Evolutionary conservation across 164 flowering plant genomes (phyloP).

Genomic region (Berberis vulgaris): DNA sequence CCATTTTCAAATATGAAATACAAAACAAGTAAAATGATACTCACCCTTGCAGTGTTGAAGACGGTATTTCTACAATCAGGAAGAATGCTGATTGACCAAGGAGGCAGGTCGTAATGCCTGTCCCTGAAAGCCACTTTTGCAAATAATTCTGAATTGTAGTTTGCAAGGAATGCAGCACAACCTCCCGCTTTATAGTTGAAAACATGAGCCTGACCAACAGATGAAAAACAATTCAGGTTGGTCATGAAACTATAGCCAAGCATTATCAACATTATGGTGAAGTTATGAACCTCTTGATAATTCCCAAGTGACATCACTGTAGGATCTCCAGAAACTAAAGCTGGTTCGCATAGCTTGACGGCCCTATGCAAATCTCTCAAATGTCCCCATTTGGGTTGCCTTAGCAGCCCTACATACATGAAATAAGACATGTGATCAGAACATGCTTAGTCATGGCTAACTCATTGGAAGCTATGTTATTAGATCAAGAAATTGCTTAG

Average conservation of each 20-base stretch:
- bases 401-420: conserved; percentile 42
- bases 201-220: conserved; percentile 49
- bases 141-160: conserved; percentile 37
- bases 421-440: background rate
- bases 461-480: background rate
- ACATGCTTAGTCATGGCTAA: background rate
- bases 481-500: too few relatives aligned
- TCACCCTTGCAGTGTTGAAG: conserved; percentile 86
- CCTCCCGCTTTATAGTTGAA: conserved; percentile 40
- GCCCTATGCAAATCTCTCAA: conserved; percentile 76
- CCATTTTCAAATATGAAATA: too few relatives aligned
- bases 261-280: background rate
- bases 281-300: conserved; percentile 55
- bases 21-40: background rate
- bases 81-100: conserved; percentile 88
- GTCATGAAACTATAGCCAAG: background rate
- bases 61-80: conserved; percentile 79
- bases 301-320: conserved; percentile 41
- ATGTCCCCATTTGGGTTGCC: conserved; percentile 84
- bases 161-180: conserved; percentile 88
- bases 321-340: conserved; percentile 67
- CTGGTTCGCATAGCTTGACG: conserved; percentile 71
- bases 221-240: background rate
- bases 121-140: conserved; percentile 47
- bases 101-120: conserved; percentile 58